A percentile compares a stretch with the other conserved stretches of the same genome.
phyloP scores from a whole-genome alignment of 768 basidiomycete species.

The Hericium coralloides region DNA sequence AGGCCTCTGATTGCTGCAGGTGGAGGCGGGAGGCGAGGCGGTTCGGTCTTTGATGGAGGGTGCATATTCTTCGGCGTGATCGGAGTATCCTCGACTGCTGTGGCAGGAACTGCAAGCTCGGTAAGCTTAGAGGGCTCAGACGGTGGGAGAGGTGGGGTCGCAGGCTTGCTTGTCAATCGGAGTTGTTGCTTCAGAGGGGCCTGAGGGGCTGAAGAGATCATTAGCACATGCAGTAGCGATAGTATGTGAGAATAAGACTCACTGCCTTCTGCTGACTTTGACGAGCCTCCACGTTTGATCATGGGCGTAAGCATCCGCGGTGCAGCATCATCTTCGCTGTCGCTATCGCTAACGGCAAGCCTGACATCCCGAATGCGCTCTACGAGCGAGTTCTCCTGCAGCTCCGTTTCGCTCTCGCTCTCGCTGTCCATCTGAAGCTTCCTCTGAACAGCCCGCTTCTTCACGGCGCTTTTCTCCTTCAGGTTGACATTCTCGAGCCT shows the following conservation, averaged over 20 bases:
- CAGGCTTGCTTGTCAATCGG: background rate
- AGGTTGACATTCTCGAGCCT: background rate
- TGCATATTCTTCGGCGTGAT: too few species aligned
- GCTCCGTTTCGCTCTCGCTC: slow-evolving; percentile 1
- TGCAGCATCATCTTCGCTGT: background rate
- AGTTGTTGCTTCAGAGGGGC: background rate
- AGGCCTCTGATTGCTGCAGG: background rate
- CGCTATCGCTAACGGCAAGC: slow-evolving; percentile 2
- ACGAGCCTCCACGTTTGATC: background rate
- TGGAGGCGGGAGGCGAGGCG: background rate
- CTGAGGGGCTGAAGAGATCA: background rate
- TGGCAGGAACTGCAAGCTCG: too few species aligned
- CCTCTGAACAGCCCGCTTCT: background rate
- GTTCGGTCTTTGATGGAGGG: background rate
- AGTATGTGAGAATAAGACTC: background rate
- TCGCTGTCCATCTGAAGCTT: background rate
- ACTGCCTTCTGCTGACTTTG: background rate
- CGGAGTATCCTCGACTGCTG: too few species aligned
- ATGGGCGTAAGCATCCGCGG: background rate
- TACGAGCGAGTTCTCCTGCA: background rate
- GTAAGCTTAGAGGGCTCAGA: background rate
- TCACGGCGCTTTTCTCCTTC: background rate
- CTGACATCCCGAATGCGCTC: slow-evolving; percentile 8
- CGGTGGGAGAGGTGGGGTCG: background rate
- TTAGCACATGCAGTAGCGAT: background rate